Evolutionary conservation across 441 rosid species (phyloP).

Genomic region (Isatis lusitanica): DNA sequence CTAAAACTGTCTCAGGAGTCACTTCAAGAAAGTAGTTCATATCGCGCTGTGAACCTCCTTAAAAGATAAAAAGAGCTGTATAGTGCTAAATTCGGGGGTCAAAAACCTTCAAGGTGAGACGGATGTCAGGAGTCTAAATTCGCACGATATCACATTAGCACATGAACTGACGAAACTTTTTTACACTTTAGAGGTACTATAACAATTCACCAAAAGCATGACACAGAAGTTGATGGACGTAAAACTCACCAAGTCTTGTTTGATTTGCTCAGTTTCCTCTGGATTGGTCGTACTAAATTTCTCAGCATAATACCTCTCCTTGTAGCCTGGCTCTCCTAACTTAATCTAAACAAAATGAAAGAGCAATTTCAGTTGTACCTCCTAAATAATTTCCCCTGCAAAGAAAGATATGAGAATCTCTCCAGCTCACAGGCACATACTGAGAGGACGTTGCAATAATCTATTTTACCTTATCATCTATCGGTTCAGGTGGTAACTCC

Average conservation of each 20-base stretch:
- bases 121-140: conserved; percentile 12
- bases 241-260: conserved; percentile 72
- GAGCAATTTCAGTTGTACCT: background rate
- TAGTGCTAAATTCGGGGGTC: background rate
- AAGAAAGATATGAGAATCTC: conserved; percentile 10
- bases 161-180: conserved; percentile 1
- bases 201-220: background rate
- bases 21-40: conserved; percentile 7
- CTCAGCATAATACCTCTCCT: conserved; percentile 88
- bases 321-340: conserved; percentile 94
- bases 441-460: conserved; percentile 20
- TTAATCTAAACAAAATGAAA: conserved; percentile 51
- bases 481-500: conserved; percentile 60
- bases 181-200: background rate
- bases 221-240: background rate
- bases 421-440: conserved; percentile 13
- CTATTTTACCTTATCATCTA: conserved; percentile 68
- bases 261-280: conserved; percentile 64
- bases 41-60: background rate
- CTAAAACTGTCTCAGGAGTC: background rate
- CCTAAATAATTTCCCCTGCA: background rate
- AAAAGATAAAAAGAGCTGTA: background rate
- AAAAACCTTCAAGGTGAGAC: conserved; percentile 4
- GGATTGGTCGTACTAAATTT: conserved; percentile 67
- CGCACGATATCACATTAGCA: background rate